Base-by-base conservation (phyloP, 148 eudicot species). In the Camellia granthamiana region DNA sequence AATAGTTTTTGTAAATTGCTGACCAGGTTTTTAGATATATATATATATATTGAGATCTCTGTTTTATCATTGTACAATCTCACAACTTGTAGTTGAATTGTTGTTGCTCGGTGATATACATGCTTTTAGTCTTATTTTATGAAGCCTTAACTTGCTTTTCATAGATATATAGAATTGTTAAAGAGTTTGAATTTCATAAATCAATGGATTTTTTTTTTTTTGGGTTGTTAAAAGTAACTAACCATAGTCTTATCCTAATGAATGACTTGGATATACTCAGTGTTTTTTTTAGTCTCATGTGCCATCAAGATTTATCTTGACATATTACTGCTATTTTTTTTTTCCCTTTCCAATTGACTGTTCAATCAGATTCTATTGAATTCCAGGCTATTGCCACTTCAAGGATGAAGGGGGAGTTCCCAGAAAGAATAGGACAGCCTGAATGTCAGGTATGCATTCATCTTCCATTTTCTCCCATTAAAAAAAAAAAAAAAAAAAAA, bases 351-450 rank as follows among this genome's bases (percentile, higher is more conserved):
- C 15, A 52, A 30, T 10, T 16, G 46, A 60, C 56, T 13, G 38
- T 71, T 72, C 59, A 75, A 9, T 49, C 44, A 42, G 16, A n/a
- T 76, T 46, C 59, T 78, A 70, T 81, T 84, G 18, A 74, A 81
- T 72, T 72, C 65, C 90, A 96, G 99, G 97, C 92, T 85, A 93
- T 92, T 72, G 97, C 94, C 54, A 84, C 94, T 77, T 95, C 98
- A 68, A 88, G 90, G 82, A 94, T 92, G 95, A 96, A 89, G 82
- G 98, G 98, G 12, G 99, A 96, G 69, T 92, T 91, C 83, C 98
- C 99, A 41, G 99, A 94, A 90, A 90, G 98, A 85, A 81, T 83
- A 46, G 98, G 99, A 82, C 98, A 96, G 84, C 93, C 92, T 74
- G 99, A 96, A 85, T 96, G 99, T 83, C 97, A 94, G 99, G 99